Percentiles rank a stretch among this genome's conserved stretches.
Evolutionary conservation across 176 grass and related monocot species (phyloP).

Genomic region (Miscanthus lutarioriparius): DNA sequence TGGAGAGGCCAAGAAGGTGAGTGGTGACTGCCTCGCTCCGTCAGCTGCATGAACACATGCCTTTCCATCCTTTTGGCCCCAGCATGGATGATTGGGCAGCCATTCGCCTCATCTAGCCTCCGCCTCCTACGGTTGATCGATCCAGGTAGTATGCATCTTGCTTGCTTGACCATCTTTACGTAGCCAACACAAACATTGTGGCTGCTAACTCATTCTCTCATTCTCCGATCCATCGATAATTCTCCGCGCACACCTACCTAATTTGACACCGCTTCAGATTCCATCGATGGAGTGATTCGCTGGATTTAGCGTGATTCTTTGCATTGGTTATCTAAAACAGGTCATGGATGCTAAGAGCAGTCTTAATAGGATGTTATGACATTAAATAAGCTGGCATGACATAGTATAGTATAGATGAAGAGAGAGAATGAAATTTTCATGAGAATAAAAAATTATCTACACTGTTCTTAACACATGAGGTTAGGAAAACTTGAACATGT

Average conservation of each 20-base stretch:
- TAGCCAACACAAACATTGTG: neutral
- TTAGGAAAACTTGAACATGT: too few relatives aligned
- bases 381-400: too few relatives aligned
- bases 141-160: neutral
- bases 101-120: neutral
- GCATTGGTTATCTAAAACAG: too few relatives aligned
- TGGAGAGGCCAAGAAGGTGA: neutral
- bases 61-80: neutral
- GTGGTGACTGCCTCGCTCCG: neutral
- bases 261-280: neutral
- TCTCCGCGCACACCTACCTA: neutral
- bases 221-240: neutral
- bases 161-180: neutral
- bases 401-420: too few relatives aligned
- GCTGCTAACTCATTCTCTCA: neutral
- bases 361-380: too few relatives aligned
- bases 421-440: too few relatives aligned
- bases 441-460: too few relatives aligned
- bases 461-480: too few relatives aligned
- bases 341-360: too few relatives aligned
- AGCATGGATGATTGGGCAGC: neutral
- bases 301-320: too few relatives aligned
- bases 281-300: too few relatives aligned
- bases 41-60: neutral
- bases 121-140: neutral